phyloP scores from a whole-genome alignment of 1,284 basidiomycete genomes.

The Ganoderma lingzhi region DNA sequence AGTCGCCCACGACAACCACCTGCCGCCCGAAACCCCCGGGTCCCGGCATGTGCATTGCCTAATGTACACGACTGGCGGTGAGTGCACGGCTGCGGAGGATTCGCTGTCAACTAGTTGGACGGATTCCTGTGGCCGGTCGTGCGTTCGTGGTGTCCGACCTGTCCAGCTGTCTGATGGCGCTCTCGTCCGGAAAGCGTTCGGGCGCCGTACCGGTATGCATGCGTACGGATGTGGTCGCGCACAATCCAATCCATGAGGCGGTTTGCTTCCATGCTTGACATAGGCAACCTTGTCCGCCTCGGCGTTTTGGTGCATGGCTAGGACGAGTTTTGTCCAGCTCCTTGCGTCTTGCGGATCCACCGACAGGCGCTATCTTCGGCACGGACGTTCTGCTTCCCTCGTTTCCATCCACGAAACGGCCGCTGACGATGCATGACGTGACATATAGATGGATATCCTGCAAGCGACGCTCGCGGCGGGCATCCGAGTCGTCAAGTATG shows the following conservation, averaged over 20 bases:
- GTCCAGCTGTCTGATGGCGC: neutral
- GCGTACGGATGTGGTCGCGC: neutral
- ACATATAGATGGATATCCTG: slow-evolving; percentile 61
- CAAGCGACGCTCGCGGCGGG: slow-evolving; percentile 67
- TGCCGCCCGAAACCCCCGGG: neutral
- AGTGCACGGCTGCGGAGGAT: neutral
- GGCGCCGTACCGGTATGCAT: neutral
- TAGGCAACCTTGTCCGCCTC: neutral
- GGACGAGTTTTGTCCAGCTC: neutral
- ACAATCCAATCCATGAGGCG: neutral
- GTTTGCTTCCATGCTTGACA: neutral
- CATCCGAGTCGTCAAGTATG: slow-evolving; percentile 63
- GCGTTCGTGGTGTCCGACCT: slow-evolving; percentile 6
- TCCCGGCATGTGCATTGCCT: slow-evolving; percentile 1
- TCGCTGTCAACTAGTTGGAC: neutral
- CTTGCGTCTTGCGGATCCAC: neutral
- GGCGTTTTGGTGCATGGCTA: neutral
- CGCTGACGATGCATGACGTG: neutral
- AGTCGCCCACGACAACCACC: neutral
- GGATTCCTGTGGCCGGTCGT: neutral
- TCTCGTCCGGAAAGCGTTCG: neutral
- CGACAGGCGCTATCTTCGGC: neutral
- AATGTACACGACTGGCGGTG: neutral
- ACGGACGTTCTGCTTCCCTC: neutral
- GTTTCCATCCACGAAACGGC: neutral